A percentile compares a stretch with the other conserved stretches of the same genome.
Evolutionary conservation across 148 eudicot species (phyloP).

Genomic region (Diospyros lotus): DNA sequence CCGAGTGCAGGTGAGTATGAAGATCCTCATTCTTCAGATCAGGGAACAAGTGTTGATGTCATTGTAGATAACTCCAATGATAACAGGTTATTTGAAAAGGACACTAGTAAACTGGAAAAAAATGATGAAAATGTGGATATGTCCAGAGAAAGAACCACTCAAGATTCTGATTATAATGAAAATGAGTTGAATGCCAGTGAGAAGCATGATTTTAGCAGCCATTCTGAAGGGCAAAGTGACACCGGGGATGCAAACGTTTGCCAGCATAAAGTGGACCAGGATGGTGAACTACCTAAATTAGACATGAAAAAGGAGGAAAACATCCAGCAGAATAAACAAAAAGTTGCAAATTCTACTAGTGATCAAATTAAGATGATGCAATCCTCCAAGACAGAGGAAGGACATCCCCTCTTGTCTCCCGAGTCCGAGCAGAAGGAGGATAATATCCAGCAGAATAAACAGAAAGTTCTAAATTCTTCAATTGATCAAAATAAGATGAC

Average conservation of each 20-base stretch:
- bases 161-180: constrained; percentile 27
- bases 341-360: constrained; percentile 13
- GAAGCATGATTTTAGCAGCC: constrained; percentile 15
- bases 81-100: background rate
- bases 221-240: constrained; percentile 20
- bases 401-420: too few species aligned
- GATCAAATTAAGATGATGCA: too few species aligned
- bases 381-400: too few species aligned
- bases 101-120: too few species aligned
- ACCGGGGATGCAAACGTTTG: constrained; percentile 23
- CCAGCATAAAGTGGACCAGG: constrained; percentile 20
- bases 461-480: constrained; percentile 19
- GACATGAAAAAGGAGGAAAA: constrained; percentile 25
- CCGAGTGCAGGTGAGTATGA: constrained; percentile 25
- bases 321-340: constrained; percentile 22
- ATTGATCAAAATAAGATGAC: constrained; percentile 29
- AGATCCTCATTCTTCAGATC: constrained; percentile 29
- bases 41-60: constrained; percentile 22
- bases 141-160: constrained; percentile 27
- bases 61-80: constrained; percentile 17
- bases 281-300: constrained; percentile 21
- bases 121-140: constrained; percentile 21
- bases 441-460: constrained; percentile 23
- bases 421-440: constrained; percentile 11
- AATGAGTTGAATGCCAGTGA: constrained; percentile 26